These are phyloP conservation scores for Sporothrix inflata DNA, from an alignment of 2,329 filamentous ascomycete species.

Conservation along the genomic window DNA sequence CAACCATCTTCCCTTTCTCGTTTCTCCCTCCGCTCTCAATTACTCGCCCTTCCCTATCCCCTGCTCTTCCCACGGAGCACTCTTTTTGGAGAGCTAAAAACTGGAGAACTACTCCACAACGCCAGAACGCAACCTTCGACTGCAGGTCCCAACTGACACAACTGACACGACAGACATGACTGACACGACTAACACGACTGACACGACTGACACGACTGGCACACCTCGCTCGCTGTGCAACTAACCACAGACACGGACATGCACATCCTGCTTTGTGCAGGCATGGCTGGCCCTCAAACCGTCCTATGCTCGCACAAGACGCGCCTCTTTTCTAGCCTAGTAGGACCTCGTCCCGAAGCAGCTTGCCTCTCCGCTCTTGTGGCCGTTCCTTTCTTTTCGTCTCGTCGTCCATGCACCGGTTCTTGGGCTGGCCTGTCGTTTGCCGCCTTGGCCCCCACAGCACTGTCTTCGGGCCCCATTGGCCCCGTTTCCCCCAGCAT, in stretches of 20 bases:
- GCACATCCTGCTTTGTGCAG: neutral
- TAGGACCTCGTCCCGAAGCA: neutral
- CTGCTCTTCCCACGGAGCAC: neutral
- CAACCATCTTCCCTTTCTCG: neutral
- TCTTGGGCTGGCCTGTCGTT: neutral
- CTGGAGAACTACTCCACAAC: slow-evolving; percentile 6
- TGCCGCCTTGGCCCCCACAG: neutral
- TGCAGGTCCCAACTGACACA: neutral
- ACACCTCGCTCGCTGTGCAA: neutral
- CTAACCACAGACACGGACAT: neutral
- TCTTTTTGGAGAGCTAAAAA: slow-evolving; percentile 1
- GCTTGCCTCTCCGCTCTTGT: neutral
- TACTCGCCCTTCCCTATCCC: neutral
- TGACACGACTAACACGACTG: neutral
- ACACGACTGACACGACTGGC: neutral
- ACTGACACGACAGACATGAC: neutral
- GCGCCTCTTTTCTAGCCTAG: neutral
- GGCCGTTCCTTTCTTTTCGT: neutral
- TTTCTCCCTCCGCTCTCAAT: neutral
- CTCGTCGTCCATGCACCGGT: neutral
- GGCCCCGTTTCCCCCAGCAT: neutral
- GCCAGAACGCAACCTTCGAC: neutral
- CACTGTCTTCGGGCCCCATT: neutral
- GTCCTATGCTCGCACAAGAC: neutral
- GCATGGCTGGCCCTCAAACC: neutral